A percentile compares a stretch with the other conserved stretches of the same genome.
Conservation (phyloP, 108 stramenopile genomes). For the Cyclotella kingstonii region DNA sequence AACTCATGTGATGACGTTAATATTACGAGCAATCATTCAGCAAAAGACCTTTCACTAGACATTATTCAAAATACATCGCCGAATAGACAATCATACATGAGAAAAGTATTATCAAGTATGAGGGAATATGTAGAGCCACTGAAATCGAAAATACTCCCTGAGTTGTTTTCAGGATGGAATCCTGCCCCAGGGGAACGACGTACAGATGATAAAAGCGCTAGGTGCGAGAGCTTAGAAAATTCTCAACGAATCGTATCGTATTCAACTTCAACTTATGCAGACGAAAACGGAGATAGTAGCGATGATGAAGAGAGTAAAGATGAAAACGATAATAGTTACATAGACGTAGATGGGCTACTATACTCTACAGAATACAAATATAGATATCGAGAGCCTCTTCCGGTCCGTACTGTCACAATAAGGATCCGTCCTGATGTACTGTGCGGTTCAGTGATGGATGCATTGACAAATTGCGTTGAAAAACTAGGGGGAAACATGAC, state of each 20-base stretch:
- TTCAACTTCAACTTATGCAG: background rate
- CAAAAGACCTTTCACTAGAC: background rate
- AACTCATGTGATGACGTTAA: background rate
- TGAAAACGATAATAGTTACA: slow-evolving; percentile 18
- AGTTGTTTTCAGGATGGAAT: slow-evolving; percentile 44
- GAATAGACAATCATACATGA: slow-evolving; percentile 17
- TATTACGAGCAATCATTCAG: background rate
- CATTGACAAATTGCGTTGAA: slow-evolving; percentile 36
- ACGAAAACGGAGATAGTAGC: slow-evolving; percentile 13
- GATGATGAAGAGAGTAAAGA: slow-evolving; percentile 5
- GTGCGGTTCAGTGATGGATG: slow-evolving; percentile 56
- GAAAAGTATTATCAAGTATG: slow-evolving; percentile 20
- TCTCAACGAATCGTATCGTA: slow-evolving; percentile 17
- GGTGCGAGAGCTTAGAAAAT: slow-evolving; percentile 11
- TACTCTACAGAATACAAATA: slow-evolving; percentile 6
- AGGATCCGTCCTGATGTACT: slow-evolving; percentile 88
- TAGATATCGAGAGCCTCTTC: slow-evolving; percentile 31
- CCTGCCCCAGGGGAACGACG: slow-evolving; percentile 41
- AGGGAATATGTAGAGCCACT: slow-evolving; percentile 43
- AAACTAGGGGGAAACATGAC: slow-evolving; percentile 40
- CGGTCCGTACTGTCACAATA: slow-evolving; percentile 71
- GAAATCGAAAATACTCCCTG: slow-evolving; percentile 27
- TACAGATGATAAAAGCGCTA: slow-evolving; percentile 1
- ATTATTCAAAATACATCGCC: slow-evolving; percentile 12
- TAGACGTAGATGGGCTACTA: slow-evolving; percentile 35